Evolutionary conservation across 2,329 filamentous ascomycete genomes (phyloP), one percentile per base, ranked within the genome.

Genomic region (Colletotrichum nymphaeae): DNA sequence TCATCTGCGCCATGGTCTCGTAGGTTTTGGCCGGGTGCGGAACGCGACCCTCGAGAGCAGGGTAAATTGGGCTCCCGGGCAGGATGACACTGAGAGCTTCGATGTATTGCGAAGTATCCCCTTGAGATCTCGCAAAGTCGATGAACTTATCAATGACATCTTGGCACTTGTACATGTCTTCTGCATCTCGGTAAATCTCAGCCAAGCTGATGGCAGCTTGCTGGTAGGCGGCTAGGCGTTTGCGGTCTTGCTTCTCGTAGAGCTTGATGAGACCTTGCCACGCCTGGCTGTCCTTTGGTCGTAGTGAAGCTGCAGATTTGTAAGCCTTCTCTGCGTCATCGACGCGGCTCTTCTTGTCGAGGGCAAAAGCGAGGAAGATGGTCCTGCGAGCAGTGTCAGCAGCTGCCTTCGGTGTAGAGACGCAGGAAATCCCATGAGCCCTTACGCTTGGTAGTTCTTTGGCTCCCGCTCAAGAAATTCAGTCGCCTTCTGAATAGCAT

Each of bases 251-350:
- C 77, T 91, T 93, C 83, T 98, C 94, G 80, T 95, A 98, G 35
- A 98, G 83, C 78, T 92, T 94, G 81, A 97, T 89, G 58, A 99
- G 86, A 1, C 97, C 97, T 80, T 98, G 94, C 95, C 94, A 98
- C 76, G 94, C 94, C 78, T 96, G 93, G n/a, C 91, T 86, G 77
- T 98, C 95, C 22, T 90, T 86, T 1, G 92, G 90, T 76, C 94
- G 95, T 74, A 94, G 85, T 24, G 87, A 86, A 6, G 93, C 90
- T 1, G 96, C 97, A 37, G 89, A 87, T 53, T 88, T 86, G 82
- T 98, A 98, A 1, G 92, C 90, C 42, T 88, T 89, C 77, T 97
- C 95, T 0, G 97, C 92, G 53, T 94, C 93, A 7, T 93, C 91
- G 8, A 88, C 84, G 74, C 91, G 89, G 73, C 91, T 90, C 74